Percentiles rank a stretch among this genome's conserved stretches.
phyloP scores from a whole-genome alignment of 192 early-diverging fungal species.

The Pecoramyces ruminantium region DNA sequence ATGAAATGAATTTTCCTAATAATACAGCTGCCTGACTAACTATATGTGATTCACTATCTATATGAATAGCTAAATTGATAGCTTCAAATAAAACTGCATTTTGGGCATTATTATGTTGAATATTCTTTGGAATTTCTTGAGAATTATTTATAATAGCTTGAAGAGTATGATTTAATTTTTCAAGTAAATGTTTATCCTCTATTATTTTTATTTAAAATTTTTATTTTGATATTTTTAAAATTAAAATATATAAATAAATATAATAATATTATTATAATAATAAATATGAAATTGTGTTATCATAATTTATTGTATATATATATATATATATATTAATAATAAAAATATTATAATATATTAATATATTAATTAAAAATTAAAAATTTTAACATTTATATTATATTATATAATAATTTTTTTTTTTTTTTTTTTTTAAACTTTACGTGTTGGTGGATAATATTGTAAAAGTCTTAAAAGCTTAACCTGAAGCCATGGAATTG shows the following conservation, averaged over 20 bases:
- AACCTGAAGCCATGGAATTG: conserved; percentile 94
- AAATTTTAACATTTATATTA: conserved; percentile 6
- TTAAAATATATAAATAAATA: too few relatives aligned
- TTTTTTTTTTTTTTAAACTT: conserved; percentile 1
- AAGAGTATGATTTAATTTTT: not conserved
- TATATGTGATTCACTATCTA: conserved; percentile 74
- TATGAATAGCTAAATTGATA: conserved; percentile 83
- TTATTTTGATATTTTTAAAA: not conserved
- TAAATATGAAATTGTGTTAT: too few relatives aligned
- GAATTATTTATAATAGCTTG: conserved; percentile 36
- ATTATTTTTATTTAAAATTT: not conserved
- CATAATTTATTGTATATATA: too few relatives aligned
- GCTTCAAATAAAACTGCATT: conserved; percentile 96
- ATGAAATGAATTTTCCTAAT: conserved; percentile 75
- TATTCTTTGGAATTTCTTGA: conserved; percentile 80
- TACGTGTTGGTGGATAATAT: conserved; percentile 81
- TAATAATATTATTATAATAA: too few relatives aligned
- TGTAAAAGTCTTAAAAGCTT: conserved; percentile 86
- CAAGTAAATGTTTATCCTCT: not conserved
- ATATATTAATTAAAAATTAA: not conserved
- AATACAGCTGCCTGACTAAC: conserved; percentile 68
- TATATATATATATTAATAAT: too few relatives aligned
- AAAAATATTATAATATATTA: not conserved
- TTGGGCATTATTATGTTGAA: conserved; percentile 95
- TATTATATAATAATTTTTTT: conserved; percentile 36